Base-by-base conservation (phyloP, 129 eudicot genomes). In the Tagetes patula region DNA sequence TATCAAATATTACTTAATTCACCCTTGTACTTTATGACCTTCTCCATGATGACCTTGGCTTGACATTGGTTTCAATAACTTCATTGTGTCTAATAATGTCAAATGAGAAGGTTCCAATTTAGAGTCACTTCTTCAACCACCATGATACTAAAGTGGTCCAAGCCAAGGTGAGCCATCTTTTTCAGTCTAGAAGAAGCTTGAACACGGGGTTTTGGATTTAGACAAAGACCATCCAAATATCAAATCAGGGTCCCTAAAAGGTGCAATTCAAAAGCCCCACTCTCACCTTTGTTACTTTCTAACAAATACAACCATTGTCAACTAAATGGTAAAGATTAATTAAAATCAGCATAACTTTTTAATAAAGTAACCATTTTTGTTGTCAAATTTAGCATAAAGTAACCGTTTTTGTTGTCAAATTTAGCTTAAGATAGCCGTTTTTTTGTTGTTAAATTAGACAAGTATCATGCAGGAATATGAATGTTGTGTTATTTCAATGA, bases 151-250 rank as follows among this genome's bases (percentile, higher is more conserved):
- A 54, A 14, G 53, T 71, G 76, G 54, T 56, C 67, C 67, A 42
- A 58, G 13, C 38, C 66, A 10, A 60, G 66, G 66, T 60, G 43
- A 5, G 43, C 27, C 36, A 11, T 60, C 66, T 37, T 60, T 60
- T 46, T 77, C 66, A 62, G 46, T 49, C 71, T 32, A 77, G 43
- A 78, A 71, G 67, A 63, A 71, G 62, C 76, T 77, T 38, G 50
- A 60, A 36, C 27, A 20, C 27, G 27, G 27, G 27, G 27, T 20
- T 20, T 20, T 20, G 27, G 27, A 20, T 20, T 20, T 20, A 20
- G 27, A 31, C 65, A 20, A 13, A 61, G 33, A 62, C 27, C 58
- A 50, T 20, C 27, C 27, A 20, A 20, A 20, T 20, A 20, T 62
- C 66, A 61, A 78, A 62, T 32, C 9, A 54, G 38, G 61, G 31